Evolutionary conservation across 805 yeast species (phyloP).

Genomic region (Kockiozyma suomiensis): DNA sequence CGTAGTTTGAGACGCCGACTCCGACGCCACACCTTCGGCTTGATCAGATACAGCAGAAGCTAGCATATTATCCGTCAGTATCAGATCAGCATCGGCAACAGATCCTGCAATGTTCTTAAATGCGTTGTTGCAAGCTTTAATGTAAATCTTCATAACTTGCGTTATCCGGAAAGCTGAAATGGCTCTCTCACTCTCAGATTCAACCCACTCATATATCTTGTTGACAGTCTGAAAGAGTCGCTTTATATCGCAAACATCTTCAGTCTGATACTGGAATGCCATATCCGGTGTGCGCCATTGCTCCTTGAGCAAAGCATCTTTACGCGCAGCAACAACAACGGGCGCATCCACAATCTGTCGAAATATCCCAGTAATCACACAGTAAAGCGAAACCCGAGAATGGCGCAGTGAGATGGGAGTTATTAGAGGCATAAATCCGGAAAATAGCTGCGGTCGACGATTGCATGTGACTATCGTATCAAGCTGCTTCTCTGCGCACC

Average conservation of each 20-base stretch:
- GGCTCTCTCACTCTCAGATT: background rate
- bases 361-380: background rate
- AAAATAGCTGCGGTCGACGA: constrained; percentile 19
- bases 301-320: background rate
- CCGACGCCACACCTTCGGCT: background rate
- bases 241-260: constrained; percentile 3
- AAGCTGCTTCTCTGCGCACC: constrained; percentile 18
- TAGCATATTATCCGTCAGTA: background rate
- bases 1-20: background rate
- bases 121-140: background rate
- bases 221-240: constrained; percentile 15
- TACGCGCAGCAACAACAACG: background rate
- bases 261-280: constrained; percentile 21
- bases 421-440: constrained; percentile 21
- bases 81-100: background rate
- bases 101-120: background rate
- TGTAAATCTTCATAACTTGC: background rate
- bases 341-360: constrained; percentile 8
- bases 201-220: constrained; percentile 11
- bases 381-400: background rate
- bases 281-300: constrained; percentile 21
- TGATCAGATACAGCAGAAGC: background rate
- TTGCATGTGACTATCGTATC: constrained; percentile 26
- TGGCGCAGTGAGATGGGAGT: constrained; percentile 21
- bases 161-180: background rate